Evolutionary conservation across 441 rosid genomes (phyloP).

Genomic region (Aleurites moluccanus): DNA sequence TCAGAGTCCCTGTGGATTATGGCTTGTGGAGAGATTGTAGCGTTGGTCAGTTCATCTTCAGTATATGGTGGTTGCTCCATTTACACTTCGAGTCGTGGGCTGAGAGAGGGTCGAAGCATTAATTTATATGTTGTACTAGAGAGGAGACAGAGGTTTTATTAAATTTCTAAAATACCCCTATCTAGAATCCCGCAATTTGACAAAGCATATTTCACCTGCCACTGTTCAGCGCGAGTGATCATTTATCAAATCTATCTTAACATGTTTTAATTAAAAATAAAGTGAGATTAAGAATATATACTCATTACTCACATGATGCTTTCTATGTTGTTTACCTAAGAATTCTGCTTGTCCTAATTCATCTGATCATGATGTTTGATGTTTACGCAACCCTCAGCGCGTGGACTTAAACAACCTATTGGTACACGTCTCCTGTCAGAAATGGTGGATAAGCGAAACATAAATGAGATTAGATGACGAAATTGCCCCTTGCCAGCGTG

Average conservation of each 20-base stretch:
- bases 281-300: background rate
- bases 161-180: constrained; percentile 27
- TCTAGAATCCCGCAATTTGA: too few species aligned
- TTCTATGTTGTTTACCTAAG: background rate
- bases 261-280: background rate
- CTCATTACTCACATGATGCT: background rate
- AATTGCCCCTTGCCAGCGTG: background rate
- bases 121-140: constrained; percentile 16
- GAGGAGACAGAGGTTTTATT: background rate
- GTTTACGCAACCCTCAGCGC: background rate
- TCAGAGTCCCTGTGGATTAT: constrained; percentile 17
- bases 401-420: background rate
- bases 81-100: constrained; percentile 16
- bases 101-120: constrained; percentile 5
- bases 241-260: too few species aligned
- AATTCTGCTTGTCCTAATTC: background rate
- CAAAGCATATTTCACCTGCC: background rate
- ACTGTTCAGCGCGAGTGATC: background rate
- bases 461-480: background rate
- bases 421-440: background rate
- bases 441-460: background rate
- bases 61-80: constrained; percentile 50
- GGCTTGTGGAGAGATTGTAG: constrained; percentile 19
- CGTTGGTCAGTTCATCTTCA: constrained; percentile 36
- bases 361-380: background rate